These are phyloP conservation scores for Dendrobium catenatum DNA, from an alignment of 106 monocot genomes.

Conservation along the genomic window DNA sequence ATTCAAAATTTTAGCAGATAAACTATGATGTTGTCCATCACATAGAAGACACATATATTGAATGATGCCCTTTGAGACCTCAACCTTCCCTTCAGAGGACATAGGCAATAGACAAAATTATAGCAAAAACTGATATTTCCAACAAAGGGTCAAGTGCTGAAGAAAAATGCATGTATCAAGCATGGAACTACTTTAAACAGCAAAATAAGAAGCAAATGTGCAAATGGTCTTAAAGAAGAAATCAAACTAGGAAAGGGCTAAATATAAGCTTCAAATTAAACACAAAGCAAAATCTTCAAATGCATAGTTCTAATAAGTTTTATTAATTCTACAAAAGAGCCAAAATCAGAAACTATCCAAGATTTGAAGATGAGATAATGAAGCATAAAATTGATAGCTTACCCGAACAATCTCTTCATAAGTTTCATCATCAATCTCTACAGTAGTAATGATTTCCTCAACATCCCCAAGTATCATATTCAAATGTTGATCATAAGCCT, in stretches of 20 bases:
- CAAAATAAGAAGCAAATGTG: neutral
- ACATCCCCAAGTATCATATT: conserved; percentile 74
- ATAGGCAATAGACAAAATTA: neutral
- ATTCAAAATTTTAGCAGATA: neutral
- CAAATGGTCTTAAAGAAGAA: neutral
- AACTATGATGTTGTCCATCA: neutral
- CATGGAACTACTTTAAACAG: neutral
- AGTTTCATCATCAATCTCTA: conserved; percentile 67
- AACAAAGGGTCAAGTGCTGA: neutral
- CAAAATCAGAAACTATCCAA: neutral
- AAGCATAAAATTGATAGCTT: conserved; percentile 7
- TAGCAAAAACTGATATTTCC: neutral
- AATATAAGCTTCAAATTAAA: neutral
- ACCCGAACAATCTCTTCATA: conserved; percentile 68
- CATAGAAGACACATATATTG: neutral
- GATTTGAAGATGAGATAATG: neutral
- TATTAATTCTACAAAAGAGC: neutral
- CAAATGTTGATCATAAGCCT: conserved; percentile 71
- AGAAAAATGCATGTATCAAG: neutral
- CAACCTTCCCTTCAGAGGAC: neutral
- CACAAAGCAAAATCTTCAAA: neutral
- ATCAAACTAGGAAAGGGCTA: neutral
- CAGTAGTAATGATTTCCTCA: conserved; percentile 57
- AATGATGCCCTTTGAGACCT: neutral
- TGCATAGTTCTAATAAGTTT: neutral